Evolutionary conservation across 805 yeast species (phyloP), one percentile per base, ranked within the genome.

Genomic region (Brettanomyces sp.): DNA sequence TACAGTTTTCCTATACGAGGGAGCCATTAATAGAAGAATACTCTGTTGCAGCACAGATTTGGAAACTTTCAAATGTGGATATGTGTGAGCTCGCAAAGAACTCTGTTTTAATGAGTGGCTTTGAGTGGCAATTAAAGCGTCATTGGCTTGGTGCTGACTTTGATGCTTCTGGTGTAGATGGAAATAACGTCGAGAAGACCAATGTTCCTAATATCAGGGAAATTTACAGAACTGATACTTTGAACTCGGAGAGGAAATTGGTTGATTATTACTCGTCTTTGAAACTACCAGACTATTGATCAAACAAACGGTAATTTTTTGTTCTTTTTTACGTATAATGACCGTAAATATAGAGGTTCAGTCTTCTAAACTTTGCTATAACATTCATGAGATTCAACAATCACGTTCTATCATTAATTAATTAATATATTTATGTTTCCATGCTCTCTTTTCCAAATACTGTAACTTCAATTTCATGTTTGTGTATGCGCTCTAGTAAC

Each of bases 21-120:
- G 99, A 93, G 60, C 98, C 99, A 13, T 73, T 93, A 58, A 93
- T 93, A 55, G 99, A 93, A 64, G 99, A 93, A 65, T 93, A 90
- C 63, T 87, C 96, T 2, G 98, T 93, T 30, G 99, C 99, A 5
- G 98, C 97, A 0, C 98, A 93, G 65, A 93, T 93, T 54, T 93
- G 90, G 72, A 89, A 93, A 61, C 73, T 93, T 38, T 87, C 95
- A 0, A 80, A 88, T 50, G 98, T 91, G 32, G 99, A 93, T 65
- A 88, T 93, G 95, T 90, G 98, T 62, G 99, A 93, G 63, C 70
- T 93, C 55, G 99, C 99, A 0, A 75, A 80, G 52, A 90, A 91
- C 64, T 90, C 98, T 0, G 98, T 93, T 3, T 64, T 74, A 49
- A 97, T 91, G 72, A 82, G 95, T 58, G 99, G 99, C 0, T 93